Conservation (phyloP, 257 asterid genomes). For the Leptodermis oblonga region DNA sequence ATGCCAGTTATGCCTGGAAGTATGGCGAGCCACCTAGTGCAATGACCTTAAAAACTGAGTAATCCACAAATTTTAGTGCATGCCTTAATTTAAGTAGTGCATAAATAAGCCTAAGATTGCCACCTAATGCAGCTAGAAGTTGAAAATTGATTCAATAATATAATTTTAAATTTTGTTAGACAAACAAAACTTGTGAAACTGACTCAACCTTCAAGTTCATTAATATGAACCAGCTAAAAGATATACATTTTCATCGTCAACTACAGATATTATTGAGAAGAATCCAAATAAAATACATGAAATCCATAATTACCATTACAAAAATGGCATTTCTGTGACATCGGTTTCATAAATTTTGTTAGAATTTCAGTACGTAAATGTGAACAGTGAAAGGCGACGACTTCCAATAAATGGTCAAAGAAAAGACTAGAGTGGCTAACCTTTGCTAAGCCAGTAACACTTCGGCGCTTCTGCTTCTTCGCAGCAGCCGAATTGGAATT, state of each 20-base stretch:
- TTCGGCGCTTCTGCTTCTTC: constrained; percentile 57
- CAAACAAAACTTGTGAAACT: background rate
- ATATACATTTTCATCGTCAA: background rate
- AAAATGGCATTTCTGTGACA: background rate
- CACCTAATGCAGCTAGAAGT: background rate
- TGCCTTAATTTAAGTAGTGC: background rate
- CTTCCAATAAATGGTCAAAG: constrained; percentile 16
- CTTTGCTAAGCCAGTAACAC: constrained; percentile 58
- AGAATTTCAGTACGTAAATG: background rate
- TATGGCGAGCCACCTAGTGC: background rate
- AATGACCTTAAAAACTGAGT: background rate
- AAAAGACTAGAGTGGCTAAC: constrained; percentile 31
- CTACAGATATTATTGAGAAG: background rate
- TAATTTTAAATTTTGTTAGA: background rate
- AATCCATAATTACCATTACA: background rate
- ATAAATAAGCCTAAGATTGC: background rate
- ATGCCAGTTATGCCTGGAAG: no score
- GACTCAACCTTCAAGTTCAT: background rate
- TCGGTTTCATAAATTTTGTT: no score
- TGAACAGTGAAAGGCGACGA: background rate
- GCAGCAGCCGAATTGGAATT: constrained; percentile 49
- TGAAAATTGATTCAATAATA: background rate
- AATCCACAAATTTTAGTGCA: background rate
- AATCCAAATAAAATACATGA: background rate
- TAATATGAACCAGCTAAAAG: background rate